Percentiles rank a stretch among this genome's conserved stretches.
These are phyloP conservation scores for Euphorbia tirucalli DNA, from an alignment of 345 rosid genomes.

Conservation along the genomic window DNA sequence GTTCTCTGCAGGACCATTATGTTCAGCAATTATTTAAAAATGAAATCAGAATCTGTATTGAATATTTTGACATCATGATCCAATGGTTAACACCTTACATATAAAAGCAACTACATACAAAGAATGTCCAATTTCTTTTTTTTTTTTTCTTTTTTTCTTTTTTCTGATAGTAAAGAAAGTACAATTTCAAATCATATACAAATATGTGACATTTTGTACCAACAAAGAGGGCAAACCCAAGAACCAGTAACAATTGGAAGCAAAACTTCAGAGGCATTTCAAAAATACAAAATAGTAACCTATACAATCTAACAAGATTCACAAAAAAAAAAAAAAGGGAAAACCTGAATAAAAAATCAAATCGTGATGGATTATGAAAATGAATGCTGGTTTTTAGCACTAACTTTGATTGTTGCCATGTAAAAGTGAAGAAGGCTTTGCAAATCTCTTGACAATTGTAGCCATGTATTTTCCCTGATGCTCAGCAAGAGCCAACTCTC, in stretches of 20 bases:
- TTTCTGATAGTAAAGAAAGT: too few relatives aligned
- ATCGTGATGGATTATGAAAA: neutral
- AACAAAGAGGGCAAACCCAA: neutral
- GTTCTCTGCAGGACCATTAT: too few relatives aligned
- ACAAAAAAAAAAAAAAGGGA: neutral
- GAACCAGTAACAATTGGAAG: neutral
- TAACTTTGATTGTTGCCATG: neutral
- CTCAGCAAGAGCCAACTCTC: slow-evolving; percentile 66
- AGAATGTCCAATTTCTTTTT: too few relatives aligned
- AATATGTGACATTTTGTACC: neutral
- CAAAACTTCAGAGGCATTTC: neutral
- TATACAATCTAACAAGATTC: too few relatives aligned
- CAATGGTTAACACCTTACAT: neutral
- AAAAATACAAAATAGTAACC: neutral
- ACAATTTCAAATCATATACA: slow-evolving; percentile 7
- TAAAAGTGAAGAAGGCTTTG: slow-evolving; percentile 22
- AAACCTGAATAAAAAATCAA: neutral
- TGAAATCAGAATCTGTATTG: too few relatives aligned
- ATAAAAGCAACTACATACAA: neutral
- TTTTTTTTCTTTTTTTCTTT: too few relatives aligned
- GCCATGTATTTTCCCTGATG: too few relatives aligned
- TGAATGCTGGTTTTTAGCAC: neutral
- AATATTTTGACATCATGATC: neutral
- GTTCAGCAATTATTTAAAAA: too few relatives aligned
- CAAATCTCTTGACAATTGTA: slow-evolving; percentile 55